Conservation (phyloP, 192 early-diverging fungal species). For the Mortierella alpina region DNA sequence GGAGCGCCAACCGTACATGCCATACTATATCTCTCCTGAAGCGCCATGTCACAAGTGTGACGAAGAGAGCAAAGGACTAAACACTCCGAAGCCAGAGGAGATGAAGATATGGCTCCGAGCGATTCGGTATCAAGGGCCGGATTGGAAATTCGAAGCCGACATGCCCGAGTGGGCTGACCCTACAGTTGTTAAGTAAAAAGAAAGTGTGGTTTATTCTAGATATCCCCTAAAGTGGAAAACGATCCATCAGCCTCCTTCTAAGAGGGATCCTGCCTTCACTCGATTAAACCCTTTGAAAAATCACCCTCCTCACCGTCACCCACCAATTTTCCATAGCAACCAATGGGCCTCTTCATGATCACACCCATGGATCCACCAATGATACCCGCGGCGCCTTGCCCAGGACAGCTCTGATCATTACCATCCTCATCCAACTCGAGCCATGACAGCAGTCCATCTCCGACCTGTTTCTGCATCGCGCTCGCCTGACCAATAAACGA, state of each 20-base stretch:
- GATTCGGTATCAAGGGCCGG: conserved; percentile 41
- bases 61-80: conserved; percentile 14
- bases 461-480: conserved; percentile 1
- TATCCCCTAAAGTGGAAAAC: too few species aligned
- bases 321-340: conserved; percentile 22
- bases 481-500: background rate
- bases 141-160: conserved; percentile 52
- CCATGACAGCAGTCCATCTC: conserved; percentile 35
- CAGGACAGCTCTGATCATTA: background rate
- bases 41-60: conserved; percentile 47
- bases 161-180: conserved; percentile 49
- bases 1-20: conserved; percentile 46
- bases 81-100: conserved; percentile 25
- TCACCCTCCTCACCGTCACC: conserved; percentile 36
- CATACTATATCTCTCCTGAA: conserved; percentile 24
- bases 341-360: conserved; percentile 40
- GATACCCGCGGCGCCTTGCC: conserved; percentile 21
- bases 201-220: too few species aligned
- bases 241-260: too few species aligned
- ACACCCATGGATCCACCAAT: conserved; percentile 35
- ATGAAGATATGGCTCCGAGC: conserved; percentile 55
- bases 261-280: too few species aligned
- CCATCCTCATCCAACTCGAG: conserved; percentile 4
- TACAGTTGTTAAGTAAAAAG: conserved; percentile 20
- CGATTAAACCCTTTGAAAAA: background rate